A percentile compares a stretch with the other conserved stretches of the same genome.
Conservation (phyloP, 768 basidiomycete genomes). For the button mushroom (Agaricus bisporus) region DNA sequence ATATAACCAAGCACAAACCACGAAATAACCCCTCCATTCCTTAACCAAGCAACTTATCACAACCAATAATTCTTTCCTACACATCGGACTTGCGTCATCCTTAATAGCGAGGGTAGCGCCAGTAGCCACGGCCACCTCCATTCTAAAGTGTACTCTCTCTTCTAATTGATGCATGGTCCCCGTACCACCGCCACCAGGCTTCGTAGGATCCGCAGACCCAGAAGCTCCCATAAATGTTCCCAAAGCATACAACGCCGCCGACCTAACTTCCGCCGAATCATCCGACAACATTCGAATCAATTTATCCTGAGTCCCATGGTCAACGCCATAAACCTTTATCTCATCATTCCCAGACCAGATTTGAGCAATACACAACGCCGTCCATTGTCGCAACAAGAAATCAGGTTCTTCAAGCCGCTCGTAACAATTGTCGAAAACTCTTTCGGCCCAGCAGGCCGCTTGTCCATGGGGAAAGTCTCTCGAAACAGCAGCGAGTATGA, state of each 20-base stretch:
- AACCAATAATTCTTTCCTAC: conserved; percentile 88
- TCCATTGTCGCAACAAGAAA: conserved; percentile 93
- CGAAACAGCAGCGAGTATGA: conserved; percentile 85
- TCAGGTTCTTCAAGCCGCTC: conserved; percentile 83
- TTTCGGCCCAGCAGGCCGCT: conserved; percentile 72
- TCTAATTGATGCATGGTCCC: conserved; percentile 75
- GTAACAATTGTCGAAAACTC: conserved; percentile 84
- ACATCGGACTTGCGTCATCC: conserved; percentile 95
- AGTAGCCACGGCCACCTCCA: conserved; percentile 91
- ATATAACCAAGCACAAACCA: conserved; percentile 94
- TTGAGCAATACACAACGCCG: conserved; percentile 85
- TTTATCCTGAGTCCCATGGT: conserved; percentile 74
- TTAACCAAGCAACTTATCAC: conserved; percentile 90
- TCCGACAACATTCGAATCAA: conserved; percentile 76
- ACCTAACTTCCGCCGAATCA: conserved; percentile 88
- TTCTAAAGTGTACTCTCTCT: conserved; percentile 73
- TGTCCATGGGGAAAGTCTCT: conserved; percentile 90
- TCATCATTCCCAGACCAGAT: conserved; percentile 95
- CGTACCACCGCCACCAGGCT: conserved; percentile 77
- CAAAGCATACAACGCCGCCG: conserved; percentile 85
- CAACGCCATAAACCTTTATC: conserved; percentile 79
- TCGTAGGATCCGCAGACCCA: conserved; percentile 60
- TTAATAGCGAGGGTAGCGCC: conserved; percentile 84
- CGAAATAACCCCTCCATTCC: conserved; percentile 95
- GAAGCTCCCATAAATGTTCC: conserved; percentile 92